Conservation (phyloP, 371 early-diverging fungal genomes). For the Mucor irregularis region DNA sequence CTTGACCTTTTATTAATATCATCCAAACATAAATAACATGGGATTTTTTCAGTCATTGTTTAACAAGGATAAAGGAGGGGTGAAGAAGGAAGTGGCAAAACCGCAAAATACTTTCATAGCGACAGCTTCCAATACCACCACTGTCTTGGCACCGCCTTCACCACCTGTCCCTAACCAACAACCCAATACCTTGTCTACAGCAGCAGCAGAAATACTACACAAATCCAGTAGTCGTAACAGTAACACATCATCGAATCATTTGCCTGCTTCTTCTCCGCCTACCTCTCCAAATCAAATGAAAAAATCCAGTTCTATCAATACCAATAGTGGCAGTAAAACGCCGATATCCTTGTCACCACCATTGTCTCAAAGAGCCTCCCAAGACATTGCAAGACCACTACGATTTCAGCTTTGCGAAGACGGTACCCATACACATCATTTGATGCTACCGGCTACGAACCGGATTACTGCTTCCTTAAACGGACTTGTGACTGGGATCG, state of each 20-base stretch:
- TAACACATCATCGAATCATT: neutral
- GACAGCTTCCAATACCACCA: neutral
- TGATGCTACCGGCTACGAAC: constrained; percentile 30
- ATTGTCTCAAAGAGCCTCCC: constrained; percentile 2
- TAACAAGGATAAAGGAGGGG: constrained; percentile 9
- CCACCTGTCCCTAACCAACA: too few species aligned
- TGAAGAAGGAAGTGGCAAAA: neutral
- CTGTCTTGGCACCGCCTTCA: neutral
- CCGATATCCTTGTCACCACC: constrained; percentile 6
- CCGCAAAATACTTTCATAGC: neutral
- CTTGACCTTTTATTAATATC: neutral
- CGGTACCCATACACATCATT: constrained; percentile 40
- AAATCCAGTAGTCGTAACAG: neutral
- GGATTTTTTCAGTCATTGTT: constrained; percentile 37
- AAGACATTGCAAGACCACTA: neutral
- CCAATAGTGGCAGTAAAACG: neutral
- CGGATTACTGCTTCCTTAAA: constrained; percentile 35
- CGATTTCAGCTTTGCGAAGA: constrained; percentile 37
- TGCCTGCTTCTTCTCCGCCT: constrained; percentile 1
- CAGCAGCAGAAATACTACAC: neutral
- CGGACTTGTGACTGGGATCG: constrained; percentile 33
- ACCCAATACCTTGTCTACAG: too few species aligned
- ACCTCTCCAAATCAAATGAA: neutral
- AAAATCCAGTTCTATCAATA: neutral
- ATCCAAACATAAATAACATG: constrained; percentile 15